These are phyloP conservation scores for Boletus pseudopeckii DNA, from an alignment of 768 basidiomycete genomes.

Conservation along the genomic window DNA sequence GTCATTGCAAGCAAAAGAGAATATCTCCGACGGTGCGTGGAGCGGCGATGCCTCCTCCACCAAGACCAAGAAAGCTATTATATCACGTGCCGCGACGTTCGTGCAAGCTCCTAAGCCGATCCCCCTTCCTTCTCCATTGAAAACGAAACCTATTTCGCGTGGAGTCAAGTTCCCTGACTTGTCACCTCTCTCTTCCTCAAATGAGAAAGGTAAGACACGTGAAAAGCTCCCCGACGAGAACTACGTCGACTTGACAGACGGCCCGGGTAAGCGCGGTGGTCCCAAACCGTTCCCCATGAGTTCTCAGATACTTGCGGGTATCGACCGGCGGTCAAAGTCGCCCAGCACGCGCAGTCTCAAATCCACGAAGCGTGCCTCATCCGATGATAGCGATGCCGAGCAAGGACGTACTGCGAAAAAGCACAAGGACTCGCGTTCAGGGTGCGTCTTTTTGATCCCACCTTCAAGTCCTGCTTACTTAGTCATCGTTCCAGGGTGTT, in stretches of 20 bases:
- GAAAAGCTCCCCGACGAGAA: constrained; percentile 2
- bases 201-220: constrained; percentile 19
- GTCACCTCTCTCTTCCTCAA: constrained; percentile 20
- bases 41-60: constrained; percentile 10
- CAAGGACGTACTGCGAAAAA: constrained; percentile 31
- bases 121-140: constrained; percentile 24
- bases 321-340: constrained; percentile 29
- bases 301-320: constrained; percentile 40
- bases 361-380: constrained; percentile 30
- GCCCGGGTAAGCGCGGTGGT: neutral
- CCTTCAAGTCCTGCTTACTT: constrained; percentile 10
- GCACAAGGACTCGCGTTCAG: constrained; percentile 26
- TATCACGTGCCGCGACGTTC: constrained; percentile 7
- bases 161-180: constrained; percentile 21
- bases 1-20: constrained; percentile 22
- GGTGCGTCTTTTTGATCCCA: constrained; percentile 9
- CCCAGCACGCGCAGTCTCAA: constrained; percentile 7
- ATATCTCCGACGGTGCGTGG: constrained; percentile 10
- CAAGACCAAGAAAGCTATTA: constrained; percentile 9
- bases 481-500: constrained; percentile 7
- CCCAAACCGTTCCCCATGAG: constrained; percentile 48
- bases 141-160: constrained; percentile 4
- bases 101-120: neutral
- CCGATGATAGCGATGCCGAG: constrained; percentile 32
- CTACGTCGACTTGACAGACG: neutral